Evolutionary conservation across 1,139 yeast species (phyloP).

Genomic region (Kluyveromyces sp.): DNA sequence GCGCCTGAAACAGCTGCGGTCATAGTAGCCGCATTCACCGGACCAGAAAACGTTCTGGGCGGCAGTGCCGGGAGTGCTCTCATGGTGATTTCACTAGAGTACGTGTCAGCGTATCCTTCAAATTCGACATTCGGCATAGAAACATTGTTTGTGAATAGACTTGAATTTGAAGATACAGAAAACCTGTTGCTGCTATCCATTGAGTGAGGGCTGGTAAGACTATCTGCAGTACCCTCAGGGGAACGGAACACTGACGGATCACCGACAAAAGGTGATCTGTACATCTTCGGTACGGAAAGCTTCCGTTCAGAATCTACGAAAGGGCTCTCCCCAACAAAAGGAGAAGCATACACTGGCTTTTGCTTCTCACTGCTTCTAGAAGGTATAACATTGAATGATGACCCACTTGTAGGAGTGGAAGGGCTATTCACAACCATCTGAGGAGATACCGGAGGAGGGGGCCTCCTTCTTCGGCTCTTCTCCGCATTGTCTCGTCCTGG

Average conservation of each 20-base stretch:
- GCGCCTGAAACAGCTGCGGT: conserved; percentile 7
- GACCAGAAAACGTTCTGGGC: conserved; percentile 4
- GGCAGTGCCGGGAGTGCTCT: conserved; percentile 12
- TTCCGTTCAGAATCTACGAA: neutral
- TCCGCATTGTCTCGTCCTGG: neutral
- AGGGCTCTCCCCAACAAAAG: conserved; percentile 2
- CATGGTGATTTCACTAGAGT: conserved; percentile 4
- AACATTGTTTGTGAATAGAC: conserved; percentile 2
- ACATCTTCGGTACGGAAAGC: conserved; percentile 6
- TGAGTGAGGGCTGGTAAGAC: neutral
- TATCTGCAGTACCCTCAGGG: neutral
- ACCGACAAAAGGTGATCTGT: conserved; percentile 20
- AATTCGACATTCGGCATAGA: conserved; percentile 4
- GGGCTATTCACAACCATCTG: conserved; percentile 8
- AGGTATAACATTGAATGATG: conserved; percentile 3
- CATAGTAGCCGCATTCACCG: conserved; percentile 7
- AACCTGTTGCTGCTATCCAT: neutral
- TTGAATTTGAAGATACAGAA: conserved; percentile 1
- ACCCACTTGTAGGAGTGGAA: conserved; percentile 5
- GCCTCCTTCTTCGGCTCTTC: neutral
- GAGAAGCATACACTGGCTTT: neutral
- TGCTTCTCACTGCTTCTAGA: neutral
- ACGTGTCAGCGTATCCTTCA: conserved; percentile 3
- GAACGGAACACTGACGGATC: conserved; percentile 11
- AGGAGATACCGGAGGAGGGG: conserved; percentile 5